Percentiles rank a stretch among this genome's conserved stretches.
These are phyloP conservation scores for Nigrospora oryzae DNA, from an alignment of 2,329 filamentous ascomycete genomes.

Conservation along the genomic window DNA sequence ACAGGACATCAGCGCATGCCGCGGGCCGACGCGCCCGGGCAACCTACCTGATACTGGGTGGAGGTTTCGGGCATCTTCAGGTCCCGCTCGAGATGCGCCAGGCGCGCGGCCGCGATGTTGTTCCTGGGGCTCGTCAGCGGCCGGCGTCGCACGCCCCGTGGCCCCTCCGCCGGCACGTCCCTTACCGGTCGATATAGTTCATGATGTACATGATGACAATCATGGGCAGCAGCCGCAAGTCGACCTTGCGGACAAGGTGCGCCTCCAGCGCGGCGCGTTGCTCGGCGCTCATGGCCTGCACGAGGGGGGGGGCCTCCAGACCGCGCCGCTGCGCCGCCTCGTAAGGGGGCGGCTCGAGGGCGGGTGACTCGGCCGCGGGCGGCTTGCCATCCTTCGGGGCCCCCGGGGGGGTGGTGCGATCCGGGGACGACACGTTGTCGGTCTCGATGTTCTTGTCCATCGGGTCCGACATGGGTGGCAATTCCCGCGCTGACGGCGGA, in stretches of 20 bases:
- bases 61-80: conserved; percentile 19
- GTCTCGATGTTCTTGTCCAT: conserved; percentile 3
- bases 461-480: background rate
- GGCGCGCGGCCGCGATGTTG: conserved; percentile 45
- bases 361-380: background rate
- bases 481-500: background rate
- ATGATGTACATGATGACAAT: conserved; percentile 64
- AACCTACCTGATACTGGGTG: conserved; percentile 25
- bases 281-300: conserved; percentile 38
- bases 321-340: conserved; percentile 13
- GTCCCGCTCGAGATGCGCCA: conserved; percentile 36
- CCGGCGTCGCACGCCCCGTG: conserved; percentile 1
- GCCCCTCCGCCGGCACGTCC: conserved; percentile 1
- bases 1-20: background rate
- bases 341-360: background rate
- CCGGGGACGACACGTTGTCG: background rate
- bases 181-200: conserved; percentile 50
- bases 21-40: background rate
- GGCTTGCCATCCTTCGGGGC: conserved; percentile 1
- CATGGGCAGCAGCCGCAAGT: conserved; percentile 56
- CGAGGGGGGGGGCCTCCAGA: conserved; percentile 19
- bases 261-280: conserved; percentile 43
- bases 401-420: background rate
- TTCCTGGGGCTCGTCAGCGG: conserved; percentile 31
- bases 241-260: conserved; percentile 54